Base-by-base conservation (phyloP, 768 basidiomycete genomes). In the Tricholoma matsutake region DNA sequence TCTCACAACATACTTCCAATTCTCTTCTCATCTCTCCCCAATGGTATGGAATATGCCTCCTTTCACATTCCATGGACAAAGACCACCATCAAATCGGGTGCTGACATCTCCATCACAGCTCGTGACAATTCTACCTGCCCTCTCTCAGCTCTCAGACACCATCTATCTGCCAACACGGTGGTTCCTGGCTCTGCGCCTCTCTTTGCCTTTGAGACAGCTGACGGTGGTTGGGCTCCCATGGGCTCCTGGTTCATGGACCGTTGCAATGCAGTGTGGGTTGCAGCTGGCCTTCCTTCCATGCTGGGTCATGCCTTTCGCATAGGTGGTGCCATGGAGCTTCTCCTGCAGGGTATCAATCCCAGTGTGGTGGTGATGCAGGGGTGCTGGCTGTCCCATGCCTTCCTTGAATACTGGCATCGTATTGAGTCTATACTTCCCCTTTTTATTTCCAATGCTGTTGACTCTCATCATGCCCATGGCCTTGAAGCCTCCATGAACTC, bases 21-120 rank as follows among this genome's bases (percentile, higher is more conserved):
- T 10, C 18, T 20, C n/a, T 4, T 10, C 16, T 20, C 39, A 2
- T 18, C 0, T 11, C 54, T 16, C 35, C 6, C 6, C 4, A 32
- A 57, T 47, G 57, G 62, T 3, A 22, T 54, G 0, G 41, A 49
- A 11, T 67, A 59, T 45, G 61, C 67, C 11, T 61, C 64, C 5
- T 68, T 70, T 28, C 72, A 71, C 37, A 74, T 79, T 45, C 54
- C 32, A 37, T 37, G 39, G 18, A 55, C 34, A 28, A 49, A 49
- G 25, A 49, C 47, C 25, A 75, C 73, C 1, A 34, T 58, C 0
- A 29, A 65, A 4, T 35, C 37, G 0, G 71, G 78, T 4, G 72
- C 72, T 0, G 63, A 70, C 25, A 64, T 75, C n/a, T 63, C 69
- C 2, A 49, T 76, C 25, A 72, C 70, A 39, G 20, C 59, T 32